Evolutionary conservation across 106 monocot genomes (phyloP).

Genomic region (Agapanthus africanus): DNA sequence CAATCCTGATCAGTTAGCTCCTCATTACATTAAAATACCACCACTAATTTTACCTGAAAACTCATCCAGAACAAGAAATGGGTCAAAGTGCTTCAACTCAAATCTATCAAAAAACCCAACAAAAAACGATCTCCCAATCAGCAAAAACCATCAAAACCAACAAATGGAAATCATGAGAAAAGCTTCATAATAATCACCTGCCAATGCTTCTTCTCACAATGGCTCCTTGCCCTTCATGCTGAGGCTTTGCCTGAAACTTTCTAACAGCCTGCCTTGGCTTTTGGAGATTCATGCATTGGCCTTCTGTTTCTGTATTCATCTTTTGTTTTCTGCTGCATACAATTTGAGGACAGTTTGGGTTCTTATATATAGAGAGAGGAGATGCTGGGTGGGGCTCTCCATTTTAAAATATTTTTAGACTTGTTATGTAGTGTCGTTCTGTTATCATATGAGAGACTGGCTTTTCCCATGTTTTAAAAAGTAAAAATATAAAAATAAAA

Average conservation of each 20-base stretch:
- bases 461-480: neutral
- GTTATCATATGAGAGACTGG: neutral
- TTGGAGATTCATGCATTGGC: neutral
- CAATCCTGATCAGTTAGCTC: neutral
- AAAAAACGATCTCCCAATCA: too few species aligned
- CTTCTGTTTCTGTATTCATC: conserved; percentile 2
- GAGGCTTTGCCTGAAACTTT: conserved; percentile 57
- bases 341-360: neutral
- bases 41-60: conserved; percentile 39
- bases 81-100: conserved; percentile 67
- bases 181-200: conserved; percentile 25
- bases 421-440: neutral
- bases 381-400: neutral
- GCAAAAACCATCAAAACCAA: neutral
- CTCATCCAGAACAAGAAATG: conserved; percentile 66
- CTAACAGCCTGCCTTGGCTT: conserved; percentile 47
- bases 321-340: neutral
- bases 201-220: conserved; percentile 80
- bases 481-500: neutral
- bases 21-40: neutral
- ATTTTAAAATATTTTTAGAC: neutral
- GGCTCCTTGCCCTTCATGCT: conserved; percentile 68
- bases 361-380: conserved; percentile 3
- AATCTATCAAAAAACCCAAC: conserved; percentile 19
- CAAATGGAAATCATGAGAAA: neutral